Base-by-base conservation (phyloP, 108 stramenopile genomes). In the Discostella pseudostelligera region DNA sequence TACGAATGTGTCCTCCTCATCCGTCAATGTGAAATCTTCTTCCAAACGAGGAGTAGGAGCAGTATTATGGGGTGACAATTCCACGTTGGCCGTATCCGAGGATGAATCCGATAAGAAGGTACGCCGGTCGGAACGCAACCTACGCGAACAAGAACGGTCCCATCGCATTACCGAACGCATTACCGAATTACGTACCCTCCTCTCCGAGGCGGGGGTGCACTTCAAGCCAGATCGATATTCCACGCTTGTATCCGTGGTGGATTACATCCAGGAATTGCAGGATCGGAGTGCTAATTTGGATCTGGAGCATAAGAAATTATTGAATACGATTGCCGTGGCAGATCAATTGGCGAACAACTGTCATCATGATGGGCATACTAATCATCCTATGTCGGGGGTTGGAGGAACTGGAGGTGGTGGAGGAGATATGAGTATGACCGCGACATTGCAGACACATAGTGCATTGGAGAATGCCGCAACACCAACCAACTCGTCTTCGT, bases 171-270 rank as follows among this genome's bases (percentile, higher is more conserved):
- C 86, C 4, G 61, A 80, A 4, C 86, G 89, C 56, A 90, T 93
- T 60, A 65, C 79, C 55, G 77, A 83, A 39, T 62, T 93, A 12
- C 67, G 80, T 9, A 61, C 74, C 13, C 56, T 93, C 6, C 71
- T 93, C 10, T 56, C 74, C 14, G 56, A 61, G 26, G 84, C 87
- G 14, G 81, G 83, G 21, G 71, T 87, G 25, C 73, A 73, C 43
- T 84, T 83, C 78, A 90, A 90, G 62, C 76, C 87, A 0, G 87
- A 87, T 70, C 85, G 89, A 62, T 84, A 83, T 61, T 87, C 86
- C 14, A 90, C 89, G 3, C 53, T 93, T 50, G 82, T 85, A 3
- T 72, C 76, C 16, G 92, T 89, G 14, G 83, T 64, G 8, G 72
- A 87, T 9, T 93, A 93, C 75, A 80, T 93, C 57, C 81, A 84